Evolutionary conservation across 768 basidiomycete species (phyloP), one percentile per base, ranked within the genome.

Genomic region (Calocybe gangraenosa): DNA sequence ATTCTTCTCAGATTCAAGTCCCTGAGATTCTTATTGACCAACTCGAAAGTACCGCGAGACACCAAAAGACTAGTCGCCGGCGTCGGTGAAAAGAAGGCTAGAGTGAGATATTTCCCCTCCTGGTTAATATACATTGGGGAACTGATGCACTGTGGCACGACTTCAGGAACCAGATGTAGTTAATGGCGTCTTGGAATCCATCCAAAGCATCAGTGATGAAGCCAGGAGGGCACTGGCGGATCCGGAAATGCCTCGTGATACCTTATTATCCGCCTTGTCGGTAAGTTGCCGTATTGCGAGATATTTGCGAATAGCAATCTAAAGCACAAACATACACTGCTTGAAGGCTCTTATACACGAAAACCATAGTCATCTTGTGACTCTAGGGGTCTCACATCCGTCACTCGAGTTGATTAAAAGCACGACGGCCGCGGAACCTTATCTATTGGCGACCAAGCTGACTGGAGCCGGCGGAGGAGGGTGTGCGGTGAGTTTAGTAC

Each of bases 381-480:
- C 81, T 22, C 78, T 99, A 21, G 91, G 85, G 10, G 96, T 98
- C 23, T 96, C 94, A 2, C 96, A 99, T 63, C 81, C 91, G 9
- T 68, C 84, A 1, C 67, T 99, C 46, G 96, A 99, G 64, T 67
- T 73, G 17, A 92, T 97, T 53, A 79, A 82, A 44, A 65, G 72
- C n/a, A 82, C 76, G 53, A 90, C 92, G 0, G 64, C 69, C 8
- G 71, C 74, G 8, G 58, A 69, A 50, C 84, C 83, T 7, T 87
- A 84, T 66, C 66, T 68, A 8, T 70, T 98, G 38, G 82, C 81
- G 56, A 93, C 92, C n/a, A 96, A 97, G 70, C 68, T 99, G 46
- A 99, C 96, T 6, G 96, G 96, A 33, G 95, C 96, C 7, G 96
- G 96, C 22, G 96, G 96, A 32, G 96, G 96, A 19, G 96, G 96